Conservation (phyloP, 148 eudicot species). For the Vaccinium macrocarpon region DNA sequence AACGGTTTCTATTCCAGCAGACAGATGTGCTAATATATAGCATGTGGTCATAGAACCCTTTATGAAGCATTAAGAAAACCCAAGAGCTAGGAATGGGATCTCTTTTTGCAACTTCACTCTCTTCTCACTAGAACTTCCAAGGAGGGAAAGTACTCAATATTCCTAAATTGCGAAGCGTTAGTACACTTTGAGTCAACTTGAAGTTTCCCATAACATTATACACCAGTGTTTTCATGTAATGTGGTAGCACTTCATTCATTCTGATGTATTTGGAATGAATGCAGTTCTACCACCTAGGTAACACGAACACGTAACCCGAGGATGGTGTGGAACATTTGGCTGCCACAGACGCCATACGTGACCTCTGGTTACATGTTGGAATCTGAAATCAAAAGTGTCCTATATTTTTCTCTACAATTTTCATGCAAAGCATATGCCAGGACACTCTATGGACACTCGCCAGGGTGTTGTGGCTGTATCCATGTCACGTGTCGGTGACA, state of each 20-base stretch:
- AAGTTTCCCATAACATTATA: not conserved
- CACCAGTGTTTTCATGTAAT: not conserved
- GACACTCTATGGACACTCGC: too few relatives aligned
- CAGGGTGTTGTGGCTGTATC: too few relatives aligned
- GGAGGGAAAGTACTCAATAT: not conserved
- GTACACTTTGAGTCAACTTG: too few relatives aligned
- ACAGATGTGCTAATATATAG: not conserved
- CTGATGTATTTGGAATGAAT: conserved; percentile 7
- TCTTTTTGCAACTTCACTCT: conserved; percentile 17
- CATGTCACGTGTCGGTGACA: too few relatives aligned
- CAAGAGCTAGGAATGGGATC: conserved; percentile 23
- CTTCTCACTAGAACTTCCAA: conserved; percentile 1
- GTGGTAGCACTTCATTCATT: not conserved
- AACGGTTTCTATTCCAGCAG: not conserved
- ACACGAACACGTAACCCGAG: too few relatives aligned
- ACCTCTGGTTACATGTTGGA: too few relatives aligned
- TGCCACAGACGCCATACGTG: too few relatives aligned
- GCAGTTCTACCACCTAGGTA: not conserved
- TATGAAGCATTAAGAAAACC: not conserved
- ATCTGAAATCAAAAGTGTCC: too few relatives aligned
- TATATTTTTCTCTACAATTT: too few relatives aligned
- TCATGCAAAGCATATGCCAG: too few relatives aligned
- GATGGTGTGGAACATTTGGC: too few relatives aligned
- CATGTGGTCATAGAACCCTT: not conserved
- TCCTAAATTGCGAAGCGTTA: not conserved